Conservation (phyloP, 2,329 filamentous ascomycete species). For the Hypoxylon sp. region DNA sequence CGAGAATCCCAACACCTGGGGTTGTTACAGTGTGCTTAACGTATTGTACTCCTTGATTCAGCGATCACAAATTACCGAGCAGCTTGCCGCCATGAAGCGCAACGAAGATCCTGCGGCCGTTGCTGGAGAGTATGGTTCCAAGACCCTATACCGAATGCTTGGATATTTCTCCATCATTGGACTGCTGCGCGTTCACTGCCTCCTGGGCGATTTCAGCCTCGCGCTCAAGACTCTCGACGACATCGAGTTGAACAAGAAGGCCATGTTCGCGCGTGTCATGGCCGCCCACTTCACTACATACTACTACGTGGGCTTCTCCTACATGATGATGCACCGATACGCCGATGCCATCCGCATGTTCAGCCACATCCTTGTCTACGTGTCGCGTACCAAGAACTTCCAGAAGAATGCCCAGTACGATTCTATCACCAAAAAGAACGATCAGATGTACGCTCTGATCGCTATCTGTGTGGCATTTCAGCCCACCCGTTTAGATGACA, state of each 20-base stretch:
- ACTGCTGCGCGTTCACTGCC: conserved; percentile 93
- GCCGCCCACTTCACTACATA: conserved; percentile 99
- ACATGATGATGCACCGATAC: conserved; percentile 99
- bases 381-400: conserved; percentile 99
- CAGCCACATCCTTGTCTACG: conserved; percentile 99
- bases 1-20: conserved; percentile 99
- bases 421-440: conserved; percentile 99
- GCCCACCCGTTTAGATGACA: conserved; percentile 96
- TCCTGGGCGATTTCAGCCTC: conserved; percentile 97
- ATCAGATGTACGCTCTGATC: conserved; percentile 99
- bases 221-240: conserved; percentile 99
- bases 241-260: conserved; percentile 99
- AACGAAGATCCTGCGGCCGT: conserved; percentile 90
- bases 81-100: conserved; percentile 93
- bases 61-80: conserved; percentile 97
- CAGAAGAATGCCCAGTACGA: conserved; percentile 99
- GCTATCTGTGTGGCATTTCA: conserved; percentile 99
- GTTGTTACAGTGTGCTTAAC: conserved; percentile 99
- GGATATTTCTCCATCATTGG: conserved; percentile 99
- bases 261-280: conserved; percentile 99
- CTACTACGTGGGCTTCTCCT: conserved; percentile 99
- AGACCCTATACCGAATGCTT: conserved; percentile 97
- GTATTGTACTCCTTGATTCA: conserved; percentile 99
- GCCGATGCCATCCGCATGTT: conserved; percentile 99
- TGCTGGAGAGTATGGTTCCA: conserved; percentile 94